Percentiles rank a stretch among this genome's conserved stretches.
Conservation (phyloP, 257 asterid species). For the Solanum chilense region DNA sequence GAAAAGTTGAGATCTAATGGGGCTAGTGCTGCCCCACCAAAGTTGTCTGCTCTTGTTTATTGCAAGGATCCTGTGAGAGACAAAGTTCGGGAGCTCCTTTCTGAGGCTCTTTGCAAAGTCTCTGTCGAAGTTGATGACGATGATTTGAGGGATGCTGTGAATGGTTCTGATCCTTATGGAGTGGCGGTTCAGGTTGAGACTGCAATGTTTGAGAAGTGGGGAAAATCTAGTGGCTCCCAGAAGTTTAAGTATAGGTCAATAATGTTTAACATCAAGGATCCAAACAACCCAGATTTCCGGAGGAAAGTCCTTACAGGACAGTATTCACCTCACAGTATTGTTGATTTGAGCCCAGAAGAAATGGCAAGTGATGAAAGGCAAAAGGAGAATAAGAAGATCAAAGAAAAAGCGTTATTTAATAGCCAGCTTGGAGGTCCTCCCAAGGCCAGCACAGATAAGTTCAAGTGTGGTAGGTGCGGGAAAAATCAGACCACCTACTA, state of each 20-base stretch:
- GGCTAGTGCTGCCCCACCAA: conserved; percentile 11
- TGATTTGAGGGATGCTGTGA: conserved; percentile 28
- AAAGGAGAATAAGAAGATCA: conserved; percentile 50
- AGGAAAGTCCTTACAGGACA: conserved; percentile 66
- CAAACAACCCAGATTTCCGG: conserved; percentile 48
- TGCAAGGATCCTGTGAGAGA: conserved; percentile 35
- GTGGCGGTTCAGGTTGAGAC: conserved; percentile 30
- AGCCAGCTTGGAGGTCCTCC: conserved; percentile 59
- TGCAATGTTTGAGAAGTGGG: conserved; percentile 36
- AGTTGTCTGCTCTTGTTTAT: conserved; percentile 18
- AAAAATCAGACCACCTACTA: conserved; percentile 75
- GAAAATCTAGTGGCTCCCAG: conserved; percentile 29
- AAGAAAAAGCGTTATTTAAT: conserved; percentile 72
- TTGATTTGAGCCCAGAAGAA: conserved; percentile 55
- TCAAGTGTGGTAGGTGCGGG: conserved; percentile 76
- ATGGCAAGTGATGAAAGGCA: conserved; percentile 92
- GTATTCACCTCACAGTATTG: conserved; percentile 30
- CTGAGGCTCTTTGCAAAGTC: conserved; percentile 36
- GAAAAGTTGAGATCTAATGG: conserved; percentile 29
- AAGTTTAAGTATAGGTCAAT: conserved; percentile 34
- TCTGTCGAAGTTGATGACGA: conserved; percentile 18
- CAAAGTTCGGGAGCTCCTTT: conserved; percentile 29
- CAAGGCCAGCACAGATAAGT: conserved; percentile 66
- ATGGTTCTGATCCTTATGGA: conserved; percentile 59
- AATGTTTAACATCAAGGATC: conserved; percentile 38